These are phyloP conservation scores for Glomus cerebriforme DNA, from an alignment of 192 early-diverging fungal genomes.

Conservation along the genomic window DNA sequence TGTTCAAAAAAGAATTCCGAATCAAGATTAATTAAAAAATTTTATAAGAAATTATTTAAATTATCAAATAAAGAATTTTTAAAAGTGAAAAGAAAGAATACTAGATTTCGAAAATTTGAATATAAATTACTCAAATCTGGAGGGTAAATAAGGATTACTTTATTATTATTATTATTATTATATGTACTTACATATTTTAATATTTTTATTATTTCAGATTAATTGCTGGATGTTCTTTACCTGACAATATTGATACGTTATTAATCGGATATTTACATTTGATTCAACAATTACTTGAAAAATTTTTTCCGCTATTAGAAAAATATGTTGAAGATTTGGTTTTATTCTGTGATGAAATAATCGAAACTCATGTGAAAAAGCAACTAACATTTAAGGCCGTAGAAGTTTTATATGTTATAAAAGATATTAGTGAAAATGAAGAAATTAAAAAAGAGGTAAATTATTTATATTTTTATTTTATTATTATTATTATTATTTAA, in stretches of 20 bases:
- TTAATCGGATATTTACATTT: background rate
- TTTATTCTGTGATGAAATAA: constrained; percentile 6
- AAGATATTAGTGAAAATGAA: background rate
- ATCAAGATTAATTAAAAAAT: background rate
- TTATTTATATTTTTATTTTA: too few species aligned
- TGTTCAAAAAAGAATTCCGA: background rate
- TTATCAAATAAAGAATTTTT: background rate
- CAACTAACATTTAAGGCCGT: background rate
- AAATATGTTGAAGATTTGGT: background rate
- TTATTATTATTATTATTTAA: too few species aligned
- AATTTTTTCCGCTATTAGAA: background rate
- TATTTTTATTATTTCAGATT: background rate
- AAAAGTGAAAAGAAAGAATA: background rate
- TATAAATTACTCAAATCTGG: background rate
- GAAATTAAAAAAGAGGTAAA: background rate
- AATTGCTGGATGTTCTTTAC: background rate
- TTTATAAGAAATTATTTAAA: background rate
- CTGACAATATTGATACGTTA: constrained; percentile 3
- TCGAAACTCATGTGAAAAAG: background rate
- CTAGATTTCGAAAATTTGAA: background rate
- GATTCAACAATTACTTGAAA: background rate
- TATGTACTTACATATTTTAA: background rate
- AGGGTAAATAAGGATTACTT: background rate
- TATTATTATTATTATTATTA: background rate
- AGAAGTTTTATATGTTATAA: background rate